These are phyloP conservation scores for Ogataea trehalophila DNA, from an alignment of 805 yeast species.

Conservation along the genomic window DNA sequence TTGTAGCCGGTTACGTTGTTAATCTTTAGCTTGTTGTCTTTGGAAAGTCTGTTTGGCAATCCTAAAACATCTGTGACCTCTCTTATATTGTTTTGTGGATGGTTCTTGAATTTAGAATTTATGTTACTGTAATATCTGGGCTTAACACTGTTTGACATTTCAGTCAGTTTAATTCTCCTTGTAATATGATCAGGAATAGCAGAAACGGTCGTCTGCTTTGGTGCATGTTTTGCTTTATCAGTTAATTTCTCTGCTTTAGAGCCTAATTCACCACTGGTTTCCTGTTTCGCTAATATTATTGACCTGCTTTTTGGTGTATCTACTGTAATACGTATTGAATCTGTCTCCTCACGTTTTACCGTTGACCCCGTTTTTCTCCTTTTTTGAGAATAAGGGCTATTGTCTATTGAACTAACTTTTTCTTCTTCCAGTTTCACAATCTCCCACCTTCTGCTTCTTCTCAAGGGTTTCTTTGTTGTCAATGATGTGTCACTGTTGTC, in stretches of 20 bases:
- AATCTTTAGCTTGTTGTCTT: conserved; percentile 7
- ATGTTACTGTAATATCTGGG: conserved; percentile 10
- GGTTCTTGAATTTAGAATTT: not conserved
- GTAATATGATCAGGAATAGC: conserved; percentile 5
- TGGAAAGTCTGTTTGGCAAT: not conserved
- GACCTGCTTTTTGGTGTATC: not conserved
- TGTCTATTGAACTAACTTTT: too few species aligned
- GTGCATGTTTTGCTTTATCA: not conserved
- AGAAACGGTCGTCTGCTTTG: too few species aligned
- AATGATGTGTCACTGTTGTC: too few species aligned
- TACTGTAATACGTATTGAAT: too few species aligned
- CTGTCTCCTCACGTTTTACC: too few species aligned
- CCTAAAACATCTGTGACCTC: not conserved
- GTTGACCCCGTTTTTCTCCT: not conserved
- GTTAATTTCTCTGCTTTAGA: not conserved
- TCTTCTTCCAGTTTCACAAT: too few species aligned
- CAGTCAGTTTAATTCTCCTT: conserved; percentile 7
- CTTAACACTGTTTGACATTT: conserved; percentile 13
- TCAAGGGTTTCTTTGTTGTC: too few species aligned
- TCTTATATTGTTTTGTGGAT: not conserved
- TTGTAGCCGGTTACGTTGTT: conserved; percentile 13
- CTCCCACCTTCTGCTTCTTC: too few species aligned
- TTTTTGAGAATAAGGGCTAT: not conserved
- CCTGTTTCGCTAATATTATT: not conserved
- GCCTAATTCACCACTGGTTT: not conserved